These are phyloP conservation scores for Vaccinium macrocarpon DNA, from an alignment of 148 eudicot species.

Conservation along the genomic window DNA sequence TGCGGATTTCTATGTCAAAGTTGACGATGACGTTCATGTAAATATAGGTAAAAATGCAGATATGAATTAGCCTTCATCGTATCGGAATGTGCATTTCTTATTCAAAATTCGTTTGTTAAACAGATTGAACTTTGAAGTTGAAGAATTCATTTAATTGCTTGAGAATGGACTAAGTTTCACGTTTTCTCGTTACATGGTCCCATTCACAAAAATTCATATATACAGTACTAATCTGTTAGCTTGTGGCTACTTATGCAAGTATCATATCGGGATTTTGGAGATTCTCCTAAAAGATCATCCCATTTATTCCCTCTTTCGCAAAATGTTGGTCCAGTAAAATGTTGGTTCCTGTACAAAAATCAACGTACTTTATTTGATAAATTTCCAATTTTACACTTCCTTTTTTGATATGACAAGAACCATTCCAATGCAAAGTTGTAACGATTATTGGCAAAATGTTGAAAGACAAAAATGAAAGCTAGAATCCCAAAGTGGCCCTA, in stretches of 20 bases:
- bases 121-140: background rate
- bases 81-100: background rate
- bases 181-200: background rate
- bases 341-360: too few relatives aligned
- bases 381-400: too few relatives aligned
- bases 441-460: too few relatives aligned
- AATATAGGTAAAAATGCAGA: slow-evolving; percentile 52
- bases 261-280: background rate
- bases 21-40: slow-evolving; percentile 88
- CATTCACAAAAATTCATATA: background rate
- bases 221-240: background rate
- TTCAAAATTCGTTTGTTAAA: background rate
- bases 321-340: too few relatives aligned
- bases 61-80: background rate
- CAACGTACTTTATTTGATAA: too few relatives aligned
- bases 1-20: slow-evolving; percentile 83
- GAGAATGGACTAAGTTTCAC: background rate
- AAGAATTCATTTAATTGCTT: background rate
- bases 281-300: background rate
- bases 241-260: background rate
- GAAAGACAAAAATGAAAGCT: too few relatives aligned
- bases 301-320: background rate
- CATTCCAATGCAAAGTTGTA: too few relatives aligned
- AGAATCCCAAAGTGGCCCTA: too few relatives aligned
- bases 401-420: too few relatives aligned